These are phyloP conservation scores for Leccinum uliginosum DNA, from an alignment of 768 basidiomycete species.

Conservation along the genomic window DNA sequence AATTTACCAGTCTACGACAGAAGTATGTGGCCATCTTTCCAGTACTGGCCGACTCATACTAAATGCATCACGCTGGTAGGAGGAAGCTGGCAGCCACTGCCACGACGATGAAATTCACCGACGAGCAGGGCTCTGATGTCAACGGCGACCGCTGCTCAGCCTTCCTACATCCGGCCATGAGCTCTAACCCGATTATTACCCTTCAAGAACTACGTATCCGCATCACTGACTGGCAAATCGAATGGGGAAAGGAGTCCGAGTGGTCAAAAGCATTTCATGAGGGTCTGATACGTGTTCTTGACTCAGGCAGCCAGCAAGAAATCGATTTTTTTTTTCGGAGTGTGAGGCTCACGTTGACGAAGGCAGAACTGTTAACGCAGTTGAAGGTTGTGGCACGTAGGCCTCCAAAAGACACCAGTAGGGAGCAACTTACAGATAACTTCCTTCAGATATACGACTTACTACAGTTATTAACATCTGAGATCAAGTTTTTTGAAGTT, in stretches of 20 bases:
- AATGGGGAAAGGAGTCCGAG: not conserved
- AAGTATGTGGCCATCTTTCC: not conserved
- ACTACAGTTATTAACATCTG: not conserved
- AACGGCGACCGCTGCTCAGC: not conserved
- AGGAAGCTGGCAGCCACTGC: not conserved
- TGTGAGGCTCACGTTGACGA: not conserved
- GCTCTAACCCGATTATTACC: not conserved
- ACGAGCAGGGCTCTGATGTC: not conserved
- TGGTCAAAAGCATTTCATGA: not conserved
- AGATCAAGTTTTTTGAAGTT: not conserved
- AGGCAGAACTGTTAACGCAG: not conserved
- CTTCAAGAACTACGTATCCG: not conserved
- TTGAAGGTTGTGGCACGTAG: not conserved
- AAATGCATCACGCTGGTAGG: not conserved
- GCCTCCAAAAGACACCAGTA: not conserved
- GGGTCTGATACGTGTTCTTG: not conserved
- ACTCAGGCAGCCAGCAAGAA: not conserved
- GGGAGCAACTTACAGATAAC: not conserved
- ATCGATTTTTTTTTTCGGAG: not conserved
- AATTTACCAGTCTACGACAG: not conserved
- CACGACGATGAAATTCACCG: not conserved
- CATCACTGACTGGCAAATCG: not conserved
- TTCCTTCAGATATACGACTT: not conserved
- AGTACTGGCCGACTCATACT: not conserved
- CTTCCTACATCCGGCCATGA: not conserved